A percentile compares a stretch with the other conserved stretches of the same genome.
Evolutionary conservation across 345 rosid species (phyloP).

Genomic region (Eucalyptus virginea): DNA sequence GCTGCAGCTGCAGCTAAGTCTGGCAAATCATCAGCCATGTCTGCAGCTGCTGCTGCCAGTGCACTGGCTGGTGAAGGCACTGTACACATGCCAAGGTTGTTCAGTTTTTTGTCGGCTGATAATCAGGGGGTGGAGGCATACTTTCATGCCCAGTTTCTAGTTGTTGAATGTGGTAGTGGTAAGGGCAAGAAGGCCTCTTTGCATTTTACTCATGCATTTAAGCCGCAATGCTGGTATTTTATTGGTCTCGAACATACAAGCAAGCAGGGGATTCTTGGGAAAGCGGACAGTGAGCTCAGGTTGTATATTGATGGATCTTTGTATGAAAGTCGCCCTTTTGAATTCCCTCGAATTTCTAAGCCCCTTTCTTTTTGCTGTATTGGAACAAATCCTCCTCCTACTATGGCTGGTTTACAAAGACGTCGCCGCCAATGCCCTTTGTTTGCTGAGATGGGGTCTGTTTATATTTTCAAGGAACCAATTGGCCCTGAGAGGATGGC

Average conservation of each 20-base stretch:
- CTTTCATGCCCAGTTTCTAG: slow-evolving; percentile 97
- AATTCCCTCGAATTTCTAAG: slow-evolving; percentile 89
- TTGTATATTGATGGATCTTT: slow-evolving; percentile 88
- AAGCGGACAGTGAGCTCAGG: slow-evolving; percentile 90
- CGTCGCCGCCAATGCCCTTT: slow-evolving; percentile 98
- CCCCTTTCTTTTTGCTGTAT: slow-evolving; percentile 97
- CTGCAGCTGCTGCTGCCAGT: slow-evolving; percentile 99
- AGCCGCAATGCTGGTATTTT: slow-evolving; percentile 99
- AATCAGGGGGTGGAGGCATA: slow-evolving; percentile 97
- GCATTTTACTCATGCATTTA: slow-evolving; percentile 98
- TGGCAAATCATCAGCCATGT: slow-evolving; percentile 98
- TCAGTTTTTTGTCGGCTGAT: slow-evolving; percentile 96
- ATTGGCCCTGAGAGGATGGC: slow-evolving; percentile 89
- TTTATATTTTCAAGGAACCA: slow-evolving; percentile 96
- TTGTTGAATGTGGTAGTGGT: slow-evolving; percentile 93
- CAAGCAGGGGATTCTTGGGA: slow-evolving; percentile 85
- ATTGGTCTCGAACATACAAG: slow-evolving; percentile 86
- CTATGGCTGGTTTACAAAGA: slow-evolving; percentile 96
- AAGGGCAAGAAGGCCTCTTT: slow-evolving; percentile 90
- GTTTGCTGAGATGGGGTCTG: slow-evolving; percentile 98
- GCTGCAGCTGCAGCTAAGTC: slow-evolving; percentile 98
- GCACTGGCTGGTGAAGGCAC: slow-evolving; percentile 99
- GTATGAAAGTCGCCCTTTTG: slow-evolving; percentile 91
- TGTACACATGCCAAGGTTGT: slow-evolving; percentile 95
- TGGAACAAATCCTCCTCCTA: slow-evolving; percentile 98